phyloP scores from a whole-genome alignment of 129 eudicot genomes.

The Flaveria brownii region DNA sequence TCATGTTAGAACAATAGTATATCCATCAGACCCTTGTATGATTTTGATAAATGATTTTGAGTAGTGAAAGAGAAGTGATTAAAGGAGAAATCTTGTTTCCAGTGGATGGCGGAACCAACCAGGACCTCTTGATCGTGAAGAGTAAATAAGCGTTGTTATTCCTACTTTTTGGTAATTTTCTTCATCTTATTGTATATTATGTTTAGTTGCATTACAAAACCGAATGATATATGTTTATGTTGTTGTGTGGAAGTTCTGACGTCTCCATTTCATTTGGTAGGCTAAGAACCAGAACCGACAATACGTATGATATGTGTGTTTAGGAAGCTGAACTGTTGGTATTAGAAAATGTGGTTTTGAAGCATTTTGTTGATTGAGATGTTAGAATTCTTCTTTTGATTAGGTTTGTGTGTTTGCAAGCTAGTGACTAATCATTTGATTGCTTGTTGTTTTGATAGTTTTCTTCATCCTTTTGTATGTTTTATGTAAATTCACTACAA shows the following conservation, averaged over 20 bases:
- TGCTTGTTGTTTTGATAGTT: constrained; percentile 43
- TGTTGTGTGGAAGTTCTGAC: not conserved
- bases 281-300: no score
- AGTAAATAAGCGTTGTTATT: not conserved
- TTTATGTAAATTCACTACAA: not conserved
- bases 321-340: constrained; percentile 8
- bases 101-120: not conserved
- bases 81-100: not conserved
- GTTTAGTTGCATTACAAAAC: not conserved
- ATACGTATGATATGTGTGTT: not conserved
- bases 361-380: not conserved
- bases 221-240: not conserved
- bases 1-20: constrained; percentile 42
- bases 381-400: not conserved
- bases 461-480: constrained; percentile 12
- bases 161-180: not conserved
- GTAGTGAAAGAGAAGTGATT: constrained; percentile 1
- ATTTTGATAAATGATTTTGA: constrained; percentile 27
- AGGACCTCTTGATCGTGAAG: not conserved
- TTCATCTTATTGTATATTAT: not conserved
- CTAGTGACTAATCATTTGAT: not conserved
- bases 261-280: no score
- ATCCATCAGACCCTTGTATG: constrained; percentile 35
- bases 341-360: not conserved
- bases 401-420: constrained; percentile 4